Evolutionary conservation across 192 early-diverging fungal genomes (phyloP).

Genomic region (Backusella sp.): DNA sequence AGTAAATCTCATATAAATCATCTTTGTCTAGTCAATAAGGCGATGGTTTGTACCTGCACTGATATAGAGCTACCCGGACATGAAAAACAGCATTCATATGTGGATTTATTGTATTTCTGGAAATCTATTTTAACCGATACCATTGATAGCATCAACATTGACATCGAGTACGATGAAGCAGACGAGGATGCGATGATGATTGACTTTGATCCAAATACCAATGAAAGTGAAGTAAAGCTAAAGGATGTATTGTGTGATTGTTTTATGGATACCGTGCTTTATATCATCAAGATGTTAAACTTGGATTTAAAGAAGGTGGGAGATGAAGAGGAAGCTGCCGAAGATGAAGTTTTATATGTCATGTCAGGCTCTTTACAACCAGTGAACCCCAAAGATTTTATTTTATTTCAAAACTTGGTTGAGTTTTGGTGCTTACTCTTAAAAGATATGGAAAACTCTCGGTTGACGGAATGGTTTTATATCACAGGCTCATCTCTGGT

Average conservation of each 20-base stretch:
- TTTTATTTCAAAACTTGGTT: slow-evolving; percentile 67
- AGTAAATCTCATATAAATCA: not conserved
- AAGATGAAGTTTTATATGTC: not conserved
- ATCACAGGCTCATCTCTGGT: slow-evolving; percentile 51
- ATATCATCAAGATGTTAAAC: slow-evolving; percentile 45
- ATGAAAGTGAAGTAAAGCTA: slow-evolving; percentile 21
- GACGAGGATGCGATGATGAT: slow-evolving; percentile 9
- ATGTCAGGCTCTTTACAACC: slow-evolving; percentile 42
- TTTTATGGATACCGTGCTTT: slow-evolving; percentile 41
- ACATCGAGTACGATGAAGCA: slow-evolving; percentile 14
- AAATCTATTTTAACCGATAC: slow-evolving; percentile 49
- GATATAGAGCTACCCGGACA: slow-evolving; percentile 23
- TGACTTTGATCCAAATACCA: not conserved
- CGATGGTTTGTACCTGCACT: slow-evolving; percentile 51
- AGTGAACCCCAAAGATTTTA: slow-evolving; percentile 61
- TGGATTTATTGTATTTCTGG: slow-evolving; percentile 62
- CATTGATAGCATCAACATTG: not conserved
- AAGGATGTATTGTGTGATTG: slow-evolving; percentile 52
- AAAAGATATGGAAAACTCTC: slow-evolving; percentile 33
- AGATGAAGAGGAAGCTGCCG: slow-evolving; percentile 30
- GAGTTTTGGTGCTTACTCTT: slow-evolving; percentile 60
- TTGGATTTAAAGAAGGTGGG: slow-evolving; percentile 38
- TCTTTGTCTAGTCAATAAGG: slow-evolving; percentile 43
- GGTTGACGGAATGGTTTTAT: slow-evolving; percentile 60
- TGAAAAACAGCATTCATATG: slow-evolving; percentile 39